Conservation (phyloP, 805 yeast genomes). For the Wilhelminamyces savonicus region DNA sequence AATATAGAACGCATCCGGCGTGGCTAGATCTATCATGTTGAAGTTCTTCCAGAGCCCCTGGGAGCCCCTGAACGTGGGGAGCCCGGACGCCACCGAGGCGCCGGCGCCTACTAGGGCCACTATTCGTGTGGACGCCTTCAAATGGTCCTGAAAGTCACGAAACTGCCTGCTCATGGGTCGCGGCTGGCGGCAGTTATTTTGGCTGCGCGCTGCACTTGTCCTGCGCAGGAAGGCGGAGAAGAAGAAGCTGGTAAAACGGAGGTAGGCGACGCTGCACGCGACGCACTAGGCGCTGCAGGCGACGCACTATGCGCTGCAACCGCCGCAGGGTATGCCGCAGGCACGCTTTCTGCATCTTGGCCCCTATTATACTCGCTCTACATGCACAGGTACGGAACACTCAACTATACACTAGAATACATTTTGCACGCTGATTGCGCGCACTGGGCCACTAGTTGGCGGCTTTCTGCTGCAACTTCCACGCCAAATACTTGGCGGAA, state of each 20-base stretch:
- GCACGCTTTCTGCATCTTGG: not conserved
- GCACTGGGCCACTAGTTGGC: no score
- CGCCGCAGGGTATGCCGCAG: not conserved
- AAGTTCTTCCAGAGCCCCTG: constrained; percentile 75
- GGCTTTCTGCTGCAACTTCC: constrained; percentile 9
- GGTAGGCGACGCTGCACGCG: no score
- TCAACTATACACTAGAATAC: no score
- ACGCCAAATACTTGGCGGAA: constrained; percentile 18
- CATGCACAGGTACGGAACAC: no score
- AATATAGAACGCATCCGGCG: constrained; percentile 80
- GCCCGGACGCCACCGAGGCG: constrained; percentile 68
- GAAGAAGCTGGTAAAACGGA: no score
- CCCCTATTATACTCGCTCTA: not conserved
- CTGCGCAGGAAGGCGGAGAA: no score
- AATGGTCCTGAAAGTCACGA: constrained; percentile 45
- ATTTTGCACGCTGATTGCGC: no score
- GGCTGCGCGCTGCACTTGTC: no score
- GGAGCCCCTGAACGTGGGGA: constrained; percentile 66
- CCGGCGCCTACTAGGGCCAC: constrained; percentile 81
- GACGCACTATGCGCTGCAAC: no score
- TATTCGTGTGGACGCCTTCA: constrained; percentile 40
- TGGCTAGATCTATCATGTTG: constrained; percentile 78
- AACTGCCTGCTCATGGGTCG: constrained; percentile 17
- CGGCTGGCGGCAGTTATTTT: no score
- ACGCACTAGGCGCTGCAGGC: no score